phyloP scores from a whole-genome alignment of 176 grass and related monocot genomes.

The Bonia amplexicaulis region DNA sequence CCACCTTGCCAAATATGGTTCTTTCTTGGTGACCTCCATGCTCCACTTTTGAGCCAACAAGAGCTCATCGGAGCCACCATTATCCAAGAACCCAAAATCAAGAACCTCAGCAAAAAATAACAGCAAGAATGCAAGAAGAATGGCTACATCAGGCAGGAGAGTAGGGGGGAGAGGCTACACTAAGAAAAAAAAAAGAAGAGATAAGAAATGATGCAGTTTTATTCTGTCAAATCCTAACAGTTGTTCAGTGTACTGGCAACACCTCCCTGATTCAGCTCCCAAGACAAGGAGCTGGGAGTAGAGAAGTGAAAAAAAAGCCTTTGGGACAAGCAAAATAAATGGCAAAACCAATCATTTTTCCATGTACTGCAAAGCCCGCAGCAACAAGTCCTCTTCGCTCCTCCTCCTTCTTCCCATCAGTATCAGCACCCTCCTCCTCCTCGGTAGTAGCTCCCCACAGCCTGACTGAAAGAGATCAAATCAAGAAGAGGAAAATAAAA shows the following conservation, averaged over 20 bases:
- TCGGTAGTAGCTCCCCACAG: slow-evolving; percentile 23
- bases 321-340: slow-evolving; percentile 27
- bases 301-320: slow-evolving; percentile 6
- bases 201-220: slow-evolving; percentile 16
- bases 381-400: not conserved
- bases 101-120: not conserved
- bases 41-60: slow-evolving; percentile 45
- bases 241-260: slow-evolving; percentile 30
- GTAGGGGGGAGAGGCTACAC: not conserved
- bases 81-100: slow-evolving; percentile 11
- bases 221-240: slow-evolving; percentile 11
- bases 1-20: slow-evolving; percentile 43
- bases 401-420: not conserved
- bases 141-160: not conserved
- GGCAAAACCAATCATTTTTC: slow-evolving; percentile 36
- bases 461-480: slow-evolving; percentile 24
- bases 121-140: not conserved
- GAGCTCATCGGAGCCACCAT: slow-evolving; percentile 27
- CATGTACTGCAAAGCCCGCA: slow-evolving; percentile 19
- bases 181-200: not conserved
- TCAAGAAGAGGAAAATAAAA: not conserved
- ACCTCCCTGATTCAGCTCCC: slow-evolving; percentile 42
- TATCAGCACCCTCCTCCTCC: not conserved
- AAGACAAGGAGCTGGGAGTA: slow-evolving; percentile 18
- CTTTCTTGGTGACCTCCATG: slow-evolving; percentile 20